Evolutionary conservation across 768 basidiomycete genomes (phyloP).

Genomic region (Leccinum pellstonianum): DNA sequence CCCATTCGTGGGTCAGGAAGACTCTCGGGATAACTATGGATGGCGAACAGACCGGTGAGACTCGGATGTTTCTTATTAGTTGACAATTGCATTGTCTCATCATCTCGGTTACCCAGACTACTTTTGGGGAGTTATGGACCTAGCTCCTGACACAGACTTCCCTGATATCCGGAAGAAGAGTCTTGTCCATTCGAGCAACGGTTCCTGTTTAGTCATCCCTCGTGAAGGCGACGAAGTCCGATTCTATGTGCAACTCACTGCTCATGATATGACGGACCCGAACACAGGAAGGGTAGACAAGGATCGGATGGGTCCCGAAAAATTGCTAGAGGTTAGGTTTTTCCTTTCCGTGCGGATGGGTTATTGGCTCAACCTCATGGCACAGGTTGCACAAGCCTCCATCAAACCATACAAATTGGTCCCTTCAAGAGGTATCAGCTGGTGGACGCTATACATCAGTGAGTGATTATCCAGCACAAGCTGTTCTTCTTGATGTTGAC

Average conservation of each 20-base stretch:
- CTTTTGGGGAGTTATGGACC: conserved; percentile 47
- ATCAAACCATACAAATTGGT: conserved; percentile 41
- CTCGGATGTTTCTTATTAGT: background rate
- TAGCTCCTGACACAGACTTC: conserved; percentile 49
- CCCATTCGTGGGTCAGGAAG: conserved; percentile 83
- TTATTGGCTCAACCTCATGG: background rate
- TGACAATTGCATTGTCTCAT: background rate
- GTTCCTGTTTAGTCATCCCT: conserved; percentile 52
- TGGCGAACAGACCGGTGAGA: conserved; percentile 60
- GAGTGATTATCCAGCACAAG: conserved; percentile 7
- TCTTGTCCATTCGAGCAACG: conserved; percentile 50
- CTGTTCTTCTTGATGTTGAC: background rate
- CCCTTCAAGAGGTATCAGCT: conserved; percentile 35
- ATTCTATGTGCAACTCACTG: conserved; percentile 51
- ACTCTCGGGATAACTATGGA: conserved; percentile 64
- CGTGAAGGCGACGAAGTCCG: conserved; percentile 48
- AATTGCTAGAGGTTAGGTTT: conserved; percentile 37
- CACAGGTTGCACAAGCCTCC: conserved; percentile 39
- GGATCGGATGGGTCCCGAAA: conserved; percentile 36
- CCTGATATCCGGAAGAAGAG: conserved; percentile 51
- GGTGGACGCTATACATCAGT: conserved; percentile 55
- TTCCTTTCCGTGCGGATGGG: background rate
- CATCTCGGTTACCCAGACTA: conserved; percentile 27
- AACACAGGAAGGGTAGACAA: conserved; percentile 43
- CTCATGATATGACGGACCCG: conserved; percentile 37